These are phyloP conservation scores for Boechera retrofracta DNA, from an alignment of 345 rosid genomes.

Conservation along the genomic window DNA sequence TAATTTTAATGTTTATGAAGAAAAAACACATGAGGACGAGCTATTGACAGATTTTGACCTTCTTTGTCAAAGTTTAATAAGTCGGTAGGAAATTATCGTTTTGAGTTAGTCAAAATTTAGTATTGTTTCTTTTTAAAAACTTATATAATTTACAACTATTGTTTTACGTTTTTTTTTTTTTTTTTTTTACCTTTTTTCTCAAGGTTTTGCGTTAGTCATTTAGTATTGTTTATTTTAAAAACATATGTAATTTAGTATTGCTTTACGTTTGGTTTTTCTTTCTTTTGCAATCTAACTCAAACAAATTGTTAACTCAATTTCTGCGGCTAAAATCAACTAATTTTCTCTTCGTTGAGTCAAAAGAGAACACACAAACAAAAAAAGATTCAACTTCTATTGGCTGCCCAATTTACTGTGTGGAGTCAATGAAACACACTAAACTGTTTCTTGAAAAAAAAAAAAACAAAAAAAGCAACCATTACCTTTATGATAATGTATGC, in stretches of 20 bases:
- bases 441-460: background rate
- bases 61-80: slow-evolving; percentile 15
- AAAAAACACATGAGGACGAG: slow-evolving; percentile 17
- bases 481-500: background rate
- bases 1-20: background rate
- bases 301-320: background rate
- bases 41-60: slow-evolving; percentile 26
- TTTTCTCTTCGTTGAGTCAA: slow-evolving; percentile 30
- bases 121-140: background rate
- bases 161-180: slow-evolving; percentile 21
- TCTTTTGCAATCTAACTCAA: background rate
- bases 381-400: slow-evolving; percentile 21
- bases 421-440: slow-evolving; percentile 35
- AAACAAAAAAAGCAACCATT: background rate
- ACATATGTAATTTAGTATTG: slow-evolving; percentile 3
- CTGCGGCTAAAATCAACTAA: slow-evolving; percentile 21
- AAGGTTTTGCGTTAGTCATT: slow-evolving; percentile 1
- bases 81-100: slow-evolving; percentile 8
- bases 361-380: slow-evolving; percentile 1
- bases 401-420: background rate
- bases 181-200: background rate
- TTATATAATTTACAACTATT: background rate
- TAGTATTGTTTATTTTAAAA: background rate
- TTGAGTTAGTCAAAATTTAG: background rate
- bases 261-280: slow-evolving; percentile 18